phyloP scores from a whole-genome alignment of 2,329 filamentous ascomycete species.

The Alternaria solani region DNA sequence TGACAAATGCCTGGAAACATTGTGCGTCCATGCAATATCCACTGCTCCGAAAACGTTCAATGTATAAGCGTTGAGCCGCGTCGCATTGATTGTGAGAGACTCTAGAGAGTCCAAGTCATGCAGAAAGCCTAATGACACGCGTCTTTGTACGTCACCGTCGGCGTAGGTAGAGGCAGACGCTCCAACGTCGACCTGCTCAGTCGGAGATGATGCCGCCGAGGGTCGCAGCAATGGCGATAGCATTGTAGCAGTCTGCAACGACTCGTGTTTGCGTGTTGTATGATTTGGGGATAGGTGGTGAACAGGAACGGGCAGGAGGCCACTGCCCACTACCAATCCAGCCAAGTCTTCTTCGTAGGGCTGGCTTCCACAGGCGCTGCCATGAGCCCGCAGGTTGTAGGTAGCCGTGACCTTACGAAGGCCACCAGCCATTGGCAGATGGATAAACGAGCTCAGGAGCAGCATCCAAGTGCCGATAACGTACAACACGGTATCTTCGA shows the following conservation, averaged over 20 bases:
- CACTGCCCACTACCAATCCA: background rate
- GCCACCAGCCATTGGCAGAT: background rate
- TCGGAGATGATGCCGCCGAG: background rate
- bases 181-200: fast-evolving
- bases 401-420: background rate
- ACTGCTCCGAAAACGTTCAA: conserved; percentile 27
- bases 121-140: background rate
- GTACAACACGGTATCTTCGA: background rate
- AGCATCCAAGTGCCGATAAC: background rate
- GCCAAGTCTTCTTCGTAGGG: background rate
- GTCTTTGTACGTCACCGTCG: background rate
- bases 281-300: background rate
- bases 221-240: background rate
- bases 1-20: conserved; percentile 26
- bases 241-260: background rate
- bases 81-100: background rate
- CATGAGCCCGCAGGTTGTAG: background rate
- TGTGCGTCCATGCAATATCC: conserved; percentile 21
- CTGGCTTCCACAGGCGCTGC: background rate
- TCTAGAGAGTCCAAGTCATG: background rate
- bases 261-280: background rate
- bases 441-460: background rate
- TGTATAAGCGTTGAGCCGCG: conserved; percentile 27
- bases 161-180: background rate
- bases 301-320: background rate